Percentiles rank a stretch among this genome's conserved stretches.
phyloP scores from a whole-genome alignment of 768 basidiomycete genomes.

The Leccinum subgranulosum region DNA sequence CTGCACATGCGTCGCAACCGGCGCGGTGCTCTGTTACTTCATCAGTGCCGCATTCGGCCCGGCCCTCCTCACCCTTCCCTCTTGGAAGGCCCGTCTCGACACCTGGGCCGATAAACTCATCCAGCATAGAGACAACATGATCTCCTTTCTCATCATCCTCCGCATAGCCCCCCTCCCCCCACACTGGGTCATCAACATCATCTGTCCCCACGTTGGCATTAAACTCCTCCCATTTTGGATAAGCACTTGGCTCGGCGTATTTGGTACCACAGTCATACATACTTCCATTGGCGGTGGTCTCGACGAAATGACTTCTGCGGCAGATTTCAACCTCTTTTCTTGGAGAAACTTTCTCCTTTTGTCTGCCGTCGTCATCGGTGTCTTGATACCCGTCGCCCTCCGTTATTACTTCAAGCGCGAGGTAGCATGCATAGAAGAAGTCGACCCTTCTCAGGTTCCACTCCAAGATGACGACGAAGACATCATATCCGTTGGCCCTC shows the following conservation, averaged over 20 bases:
- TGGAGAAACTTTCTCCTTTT: conserved; percentile 87
- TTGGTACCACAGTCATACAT: conserved; percentile 91
- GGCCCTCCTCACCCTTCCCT: conserved; percentile 82
- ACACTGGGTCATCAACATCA: conserved; percentile 93
- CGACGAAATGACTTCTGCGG: conserved; percentile 92
- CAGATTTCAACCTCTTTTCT: conserved; percentile 91
- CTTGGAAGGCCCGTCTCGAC: conserved; percentile 80
- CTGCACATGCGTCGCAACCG: conserved; percentile 87
- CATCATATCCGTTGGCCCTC: conserved; percentile 58
- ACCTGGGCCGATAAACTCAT: conserved; percentile 77
- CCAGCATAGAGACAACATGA: conserved; percentile 76
- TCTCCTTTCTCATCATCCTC: conserved; percentile 92
- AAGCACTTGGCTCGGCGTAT: conserved; percentile 85
- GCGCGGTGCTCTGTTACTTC: conserved; percentile 89
- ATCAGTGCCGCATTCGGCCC: conserved; percentile 92
- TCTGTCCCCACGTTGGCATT: conserved; percentile 92
- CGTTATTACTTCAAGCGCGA: conserved; percentile 78
- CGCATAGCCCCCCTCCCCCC: conserved; percentile 93
- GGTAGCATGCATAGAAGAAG: conserved; percentile 41
- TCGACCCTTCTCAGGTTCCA: conserved; percentile 33
- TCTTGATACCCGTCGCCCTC: conserved; percentile 89
- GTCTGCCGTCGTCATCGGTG: conserved; percentile 82
- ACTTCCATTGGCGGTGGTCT: conserved; percentile 91
- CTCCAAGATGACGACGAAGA: conserved; percentile 39
- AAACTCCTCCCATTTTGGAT: conserved; percentile 83